These are phyloP conservation scores for Falciphora oryzae DNA, from an alignment of 2,329 filamentous ascomycete species.

Conservation along the genomic window DNA sequence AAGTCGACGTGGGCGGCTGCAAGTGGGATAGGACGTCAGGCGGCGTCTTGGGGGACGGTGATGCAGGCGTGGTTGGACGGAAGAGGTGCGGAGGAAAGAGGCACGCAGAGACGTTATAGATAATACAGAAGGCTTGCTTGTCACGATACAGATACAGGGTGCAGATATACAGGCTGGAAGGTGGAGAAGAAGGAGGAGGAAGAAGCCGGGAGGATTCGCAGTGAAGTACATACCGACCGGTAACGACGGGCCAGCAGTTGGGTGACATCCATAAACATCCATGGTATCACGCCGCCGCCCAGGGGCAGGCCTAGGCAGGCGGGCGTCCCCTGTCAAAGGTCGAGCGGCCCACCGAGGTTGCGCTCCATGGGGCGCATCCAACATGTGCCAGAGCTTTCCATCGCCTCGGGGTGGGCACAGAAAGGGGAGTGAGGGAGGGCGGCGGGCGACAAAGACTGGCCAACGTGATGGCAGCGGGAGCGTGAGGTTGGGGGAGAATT, in stretches of 20 bases:
- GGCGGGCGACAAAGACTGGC: not conserved
- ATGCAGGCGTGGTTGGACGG: not conserved
- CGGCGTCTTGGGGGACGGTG: not conserved
- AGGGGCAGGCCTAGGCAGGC: not conserved
- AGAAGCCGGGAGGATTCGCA: not conserved
- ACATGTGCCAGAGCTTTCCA: not conserved
- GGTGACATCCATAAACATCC: not conserved
- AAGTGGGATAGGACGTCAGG: not conserved
- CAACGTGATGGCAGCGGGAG: not conserved
- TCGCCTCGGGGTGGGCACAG: not conserved
- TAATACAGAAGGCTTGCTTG: not conserved
- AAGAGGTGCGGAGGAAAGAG: not conserved
- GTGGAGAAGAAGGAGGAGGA: not conserved
- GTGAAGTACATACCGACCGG: not conserved
- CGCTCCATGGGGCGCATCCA: not conserved
- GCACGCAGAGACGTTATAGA: not conserved
- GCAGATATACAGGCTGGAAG: not conserved
- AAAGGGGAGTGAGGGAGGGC: not conserved
- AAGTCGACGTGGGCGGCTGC: not conserved
- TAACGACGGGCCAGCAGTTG: not conserved
- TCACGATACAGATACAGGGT: not conserved
- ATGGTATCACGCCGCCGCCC: not conserved
- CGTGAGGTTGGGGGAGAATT: not conserved
- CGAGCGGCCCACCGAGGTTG: not conserved
- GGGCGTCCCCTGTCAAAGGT: not conserved